Conservation (phyloP, 805 yeast genomes). For the Starmerella ratchasimensis region DNA sequence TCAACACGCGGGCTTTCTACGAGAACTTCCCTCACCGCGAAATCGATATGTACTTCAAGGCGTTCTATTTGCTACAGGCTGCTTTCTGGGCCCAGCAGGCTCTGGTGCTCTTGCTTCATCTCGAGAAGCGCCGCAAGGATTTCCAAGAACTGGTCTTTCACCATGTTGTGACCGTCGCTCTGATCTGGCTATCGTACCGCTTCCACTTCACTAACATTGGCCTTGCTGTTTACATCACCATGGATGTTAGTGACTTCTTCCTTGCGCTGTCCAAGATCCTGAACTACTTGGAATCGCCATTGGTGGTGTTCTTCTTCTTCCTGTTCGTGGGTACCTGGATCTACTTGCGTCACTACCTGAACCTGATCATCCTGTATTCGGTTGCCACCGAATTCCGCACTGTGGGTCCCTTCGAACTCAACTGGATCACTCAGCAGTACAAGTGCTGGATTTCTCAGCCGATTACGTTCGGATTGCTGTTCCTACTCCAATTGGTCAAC, state of each 20-base stretch:
- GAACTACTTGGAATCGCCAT: slow-evolving; percentile 61
- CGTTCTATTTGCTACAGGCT: slow-evolving; percentile 81
- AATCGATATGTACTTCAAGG: slow-evolving; percentile 56
- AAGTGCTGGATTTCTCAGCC: slow-evolving; percentile 93
- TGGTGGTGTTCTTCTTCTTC: slow-evolving; percentile 51
- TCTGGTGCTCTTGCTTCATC: slow-evolving; percentile 61
- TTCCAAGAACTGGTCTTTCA: slow-evolving; percentile 82
- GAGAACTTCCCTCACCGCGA: slow-evolving; percentile 68
- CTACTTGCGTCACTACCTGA: slow-evolving; percentile 77
- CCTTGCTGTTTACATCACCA: slow-evolving; percentile 72
- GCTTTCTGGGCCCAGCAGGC: slow-evolving; percentile 97
- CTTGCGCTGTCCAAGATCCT: slow-evolving; percentile 72
- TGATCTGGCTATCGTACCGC: slow-evolving; percentile 75
- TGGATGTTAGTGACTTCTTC: slow-evolving; percentile 92
- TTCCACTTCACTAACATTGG: slow-evolving; percentile 98
- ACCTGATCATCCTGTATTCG: slow-evolving; percentile 49
- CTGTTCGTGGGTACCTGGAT: slow-evolving; percentile 67
- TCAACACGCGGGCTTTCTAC: slow-evolving; percentile 73
- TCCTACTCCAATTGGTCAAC: slow-evolving; percentile 75
- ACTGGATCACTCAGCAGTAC: slow-evolving; percentile 85
- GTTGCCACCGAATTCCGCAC: slow-evolving; percentile 66
- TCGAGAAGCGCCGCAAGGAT: slow-evolving; percentile 93
- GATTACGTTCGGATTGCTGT: slow-evolving; percentile 65
- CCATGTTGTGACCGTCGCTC: slow-evolving; percentile 78
- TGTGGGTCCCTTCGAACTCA: slow-evolving; percentile 66